Evolutionary conservation across 2,329 filamentous ascomycete species (phyloP), one percentile per base, ranked within the genome.

Genomic region (Neoarthrinium moseri): DNA sequence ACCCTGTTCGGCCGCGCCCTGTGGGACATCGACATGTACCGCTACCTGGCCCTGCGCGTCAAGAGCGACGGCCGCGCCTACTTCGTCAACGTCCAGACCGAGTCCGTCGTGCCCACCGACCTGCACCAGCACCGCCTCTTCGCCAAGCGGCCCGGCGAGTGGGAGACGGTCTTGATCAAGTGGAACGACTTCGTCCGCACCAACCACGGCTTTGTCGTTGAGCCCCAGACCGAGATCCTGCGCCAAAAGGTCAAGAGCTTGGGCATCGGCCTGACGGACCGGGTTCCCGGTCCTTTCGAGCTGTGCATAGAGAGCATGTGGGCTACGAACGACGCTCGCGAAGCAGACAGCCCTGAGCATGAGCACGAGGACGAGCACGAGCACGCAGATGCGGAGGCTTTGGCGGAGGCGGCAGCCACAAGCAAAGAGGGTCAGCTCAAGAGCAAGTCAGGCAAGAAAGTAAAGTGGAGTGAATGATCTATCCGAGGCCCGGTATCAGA

Each of bases 181-280:
- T 94, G 91, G 79, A 86, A 85, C 56, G 90, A 95, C 54, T 97
- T 99, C 68, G 92, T 99, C 48, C 79, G 94, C 52, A 99, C 94
- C 12, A 97, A 96, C 62, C 83, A 95, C 60, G 94, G 94, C 6
- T 83, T 89, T 58, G 89, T 95, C 2, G 85, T 96, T 5, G 91
- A 97, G 71, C 94, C 94, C 24, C 92, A 97, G 73, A 85, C 86
- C 11, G 91, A 95, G 65, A 85, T 99, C 68, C 70, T 96, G 63
- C 82, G 87, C 51, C 87, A 95, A 59, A 91, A 90, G 66, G 84
- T 99, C 23, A 80, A 83, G 61, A 95, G 85, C 22, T 74, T 99
- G 17, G 94, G 94, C 1, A 83, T 97, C 47, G 90, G 91, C 5
- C 67, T 96, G 60, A 96, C 91, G 44, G 94, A 99, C 66, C 80